Percentiles rank a stretch among this genome's conserved stretches.
phyloP scores from a whole-genome alignment of 2,329 filamentous ascomycete genomes.

The Lasiodiplodia theobromae region DNA sequence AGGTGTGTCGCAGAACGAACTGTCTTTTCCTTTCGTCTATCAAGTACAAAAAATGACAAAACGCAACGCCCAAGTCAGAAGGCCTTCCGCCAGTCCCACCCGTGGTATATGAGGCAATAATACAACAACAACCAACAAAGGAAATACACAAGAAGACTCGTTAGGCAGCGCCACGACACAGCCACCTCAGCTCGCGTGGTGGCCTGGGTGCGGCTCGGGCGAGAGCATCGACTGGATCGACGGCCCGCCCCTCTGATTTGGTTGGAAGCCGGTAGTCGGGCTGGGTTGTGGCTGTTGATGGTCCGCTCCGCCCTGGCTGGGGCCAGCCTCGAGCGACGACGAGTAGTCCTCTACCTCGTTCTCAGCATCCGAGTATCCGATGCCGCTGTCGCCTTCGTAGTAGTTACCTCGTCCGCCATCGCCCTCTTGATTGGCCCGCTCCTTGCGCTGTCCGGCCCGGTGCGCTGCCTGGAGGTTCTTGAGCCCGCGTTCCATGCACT shows the following conservation, averaged over 20 bases:
- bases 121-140: constrained; percentile 5
- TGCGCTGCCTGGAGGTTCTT: constrained; percentile 79
- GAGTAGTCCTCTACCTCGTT: constrained; percentile 44
- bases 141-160: constrained; percentile 16
- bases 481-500: constrained; percentile 85
- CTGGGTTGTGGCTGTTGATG: constrained; percentile 62
- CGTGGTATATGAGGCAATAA: constrained; percentile 25
- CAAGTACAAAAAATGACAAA: not conserved
- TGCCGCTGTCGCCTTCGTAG: constrained; percentile 71
- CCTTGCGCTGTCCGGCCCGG: constrained; percentile 70
- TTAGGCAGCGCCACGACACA: not conserved
- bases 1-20: not conserved
- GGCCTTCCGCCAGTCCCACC: constrained; percentile 5
- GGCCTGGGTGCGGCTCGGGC: constrained; percentile 30
- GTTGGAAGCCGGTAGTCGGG: constrained; percentile 16
- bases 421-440: constrained; percentile 59
- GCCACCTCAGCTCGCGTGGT: not conserved
- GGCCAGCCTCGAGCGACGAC: constrained; percentile 25
- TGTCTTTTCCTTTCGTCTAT: not conserved
- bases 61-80: constrained; percentile 19
- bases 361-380: constrained; percentile 63
- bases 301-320: constrained; percentile 16
- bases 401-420: constrained; percentile 33
- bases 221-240: constrained; percentile 51
- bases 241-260: constrained; percentile 40